Conservation (phyloP, 2,329 filamentous ascomycete genomes). For the Stenocarpella maydis region DNA sequence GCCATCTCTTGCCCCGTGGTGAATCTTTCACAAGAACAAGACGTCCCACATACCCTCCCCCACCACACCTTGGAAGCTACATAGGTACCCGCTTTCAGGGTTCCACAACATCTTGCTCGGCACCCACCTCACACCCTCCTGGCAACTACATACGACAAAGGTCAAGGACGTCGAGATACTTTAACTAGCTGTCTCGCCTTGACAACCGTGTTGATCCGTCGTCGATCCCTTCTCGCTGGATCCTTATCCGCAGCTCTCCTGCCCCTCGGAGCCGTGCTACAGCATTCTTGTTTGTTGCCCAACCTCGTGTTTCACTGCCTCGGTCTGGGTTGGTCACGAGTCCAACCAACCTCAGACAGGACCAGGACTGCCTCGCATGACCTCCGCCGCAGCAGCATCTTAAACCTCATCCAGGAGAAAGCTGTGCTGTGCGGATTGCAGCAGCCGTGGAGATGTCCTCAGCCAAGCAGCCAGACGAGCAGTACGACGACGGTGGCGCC, state of each 20-base stretch:
- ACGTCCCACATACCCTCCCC: slow-evolving; percentile 23
- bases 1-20: neutral
- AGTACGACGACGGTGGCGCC: slow-evolving; percentile 39
- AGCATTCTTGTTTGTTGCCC: neutral
- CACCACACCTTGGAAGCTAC: slow-evolving; percentile 28
- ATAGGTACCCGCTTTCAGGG: slow-evolving; percentile 28
- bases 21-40: neutral
- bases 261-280: neutral
- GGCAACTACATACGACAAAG: slow-evolving; percentile 28
- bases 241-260: neutral
- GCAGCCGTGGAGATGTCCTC: slow-evolving; percentile 4
- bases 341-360: slow-evolving; percentile 3
- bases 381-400: neutral
- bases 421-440: neutral
- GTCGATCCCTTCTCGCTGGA: neutral
- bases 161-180: slow-evolving; percentile 33
- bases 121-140: slow-evolving; percentile 14
- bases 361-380: neutral
- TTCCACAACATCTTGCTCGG: slow-evolving; percentile 23
- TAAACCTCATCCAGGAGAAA: neutral
- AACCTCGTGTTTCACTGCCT: slow-evolving; percentile 18
- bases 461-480: slow-evolving; percentile 2
- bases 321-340: slow-evolving; percentile 22
- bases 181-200: slow-evolving; percentile 22
- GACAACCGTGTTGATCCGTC: neutral